Evolutionary conservation across 441 rosid species (phyloP), one percentile per base, ranked within the genome.

Genomic region (Hura crepitans): DNA sequence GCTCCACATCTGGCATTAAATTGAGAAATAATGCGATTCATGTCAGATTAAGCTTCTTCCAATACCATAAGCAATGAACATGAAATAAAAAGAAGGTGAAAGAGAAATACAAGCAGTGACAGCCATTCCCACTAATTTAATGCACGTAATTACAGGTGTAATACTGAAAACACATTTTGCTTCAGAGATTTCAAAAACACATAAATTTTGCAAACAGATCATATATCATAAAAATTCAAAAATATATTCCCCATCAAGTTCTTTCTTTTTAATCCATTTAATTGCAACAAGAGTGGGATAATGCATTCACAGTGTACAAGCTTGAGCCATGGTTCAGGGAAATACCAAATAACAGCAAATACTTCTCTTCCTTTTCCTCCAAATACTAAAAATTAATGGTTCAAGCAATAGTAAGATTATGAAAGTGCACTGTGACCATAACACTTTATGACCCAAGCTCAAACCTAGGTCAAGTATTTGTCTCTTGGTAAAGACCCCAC

Each of bases 1-100:
- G 92, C 89, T 95, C 99, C 83, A 95, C 98, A 79, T 90, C 99
- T 95, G 68, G 50, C 85, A 80, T 59, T 11, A 49, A 68, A 74
- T 66, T 70, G 49, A 65, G 71, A 72, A 64, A n/a, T 42, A 61
- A 50, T 61, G 62, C 65, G 28, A 59, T 73, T 61, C 72, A 68
- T 27, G 51, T 1, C 43, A 13, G 55, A 50, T 10, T 45, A 53
- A 68, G 13, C n/a, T 67, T 45, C 50, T 65, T 56, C 28, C 47
- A 45, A 7, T 31, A 30, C n/a, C n/a, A 53, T 14, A 13, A 45
- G 64, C 53, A 72, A 8, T 46, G 50, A 45, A 14, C n/a, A 15
- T 39, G 31, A 28, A 58, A 31, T 37, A 61, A 37, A 66, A 37
- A 13, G 61, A n/a, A 30, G 22, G 20, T 20, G 13, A 22, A 47